Percentiles rank a stretch among this genome's conserved stretches.
Conservation (phyloP, 2,329 filamentous ascomycete species). For the Hypoxylon sp. region DNA sequence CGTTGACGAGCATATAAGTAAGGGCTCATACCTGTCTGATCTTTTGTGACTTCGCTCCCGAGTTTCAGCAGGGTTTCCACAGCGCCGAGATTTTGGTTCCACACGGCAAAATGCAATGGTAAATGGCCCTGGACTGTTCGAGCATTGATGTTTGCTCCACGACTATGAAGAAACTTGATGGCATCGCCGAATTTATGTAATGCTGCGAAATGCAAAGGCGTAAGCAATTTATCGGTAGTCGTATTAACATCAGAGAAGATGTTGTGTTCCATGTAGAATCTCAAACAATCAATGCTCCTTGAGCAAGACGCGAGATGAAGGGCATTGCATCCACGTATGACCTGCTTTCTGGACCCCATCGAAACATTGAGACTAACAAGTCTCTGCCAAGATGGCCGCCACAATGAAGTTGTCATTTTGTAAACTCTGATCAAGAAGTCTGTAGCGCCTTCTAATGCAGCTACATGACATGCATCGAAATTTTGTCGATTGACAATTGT, state of each 20-base stretch:
- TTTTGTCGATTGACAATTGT: not conserved
- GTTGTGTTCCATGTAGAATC: conserved; percentile 13
- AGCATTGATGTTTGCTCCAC: conserved; percentile 21
- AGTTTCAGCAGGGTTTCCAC: not conserved
- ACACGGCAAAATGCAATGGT: conserved; percentile 12
- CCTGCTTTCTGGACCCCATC: not conserved
- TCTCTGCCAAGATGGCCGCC: conserved; percentile 15
- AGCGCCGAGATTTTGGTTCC: not conserved
- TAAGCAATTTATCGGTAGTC: not conserved
- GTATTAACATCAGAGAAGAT: conserved; percentile 10
- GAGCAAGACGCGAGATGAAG: conserved; percentile 1
- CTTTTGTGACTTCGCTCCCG: conserved; percentile 7
- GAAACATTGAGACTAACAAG: too few relatives aligned
- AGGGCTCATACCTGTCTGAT: not conserved
- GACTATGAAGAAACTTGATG: conserved; percentile 4
- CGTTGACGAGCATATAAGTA: not conserved
- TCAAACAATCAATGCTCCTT: conserved; percentile 15
- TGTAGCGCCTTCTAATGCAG: not conserved
- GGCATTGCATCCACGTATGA: not conserved
- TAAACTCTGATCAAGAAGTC: not conserved
- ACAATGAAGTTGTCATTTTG: not conserved
- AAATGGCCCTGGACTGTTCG: not conserved
- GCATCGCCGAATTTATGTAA: not conserved
- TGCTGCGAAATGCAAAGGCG: conserved; percentile 21
- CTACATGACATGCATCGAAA: not conserved